Conservation (phyloP, 164 flowering plant genomes). For the Sedum album region DNA sequence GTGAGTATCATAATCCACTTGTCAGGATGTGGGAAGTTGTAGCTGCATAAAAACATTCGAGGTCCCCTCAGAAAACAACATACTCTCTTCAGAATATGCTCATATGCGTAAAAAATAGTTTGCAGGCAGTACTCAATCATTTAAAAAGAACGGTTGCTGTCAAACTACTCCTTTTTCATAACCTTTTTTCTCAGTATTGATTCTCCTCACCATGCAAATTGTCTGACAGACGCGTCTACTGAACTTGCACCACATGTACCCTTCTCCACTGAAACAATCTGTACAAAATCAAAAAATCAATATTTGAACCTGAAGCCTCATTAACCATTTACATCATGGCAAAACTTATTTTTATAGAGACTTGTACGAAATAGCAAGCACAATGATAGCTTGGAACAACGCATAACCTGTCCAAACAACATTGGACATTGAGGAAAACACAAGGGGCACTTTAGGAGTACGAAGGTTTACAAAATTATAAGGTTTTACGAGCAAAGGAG, state of each 20-base stretch:
- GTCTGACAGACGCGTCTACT: background rate
- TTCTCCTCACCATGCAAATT: background rate
- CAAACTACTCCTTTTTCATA: background rate
- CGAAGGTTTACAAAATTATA: background rate
- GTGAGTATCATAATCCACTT: conserved; percentile 24
- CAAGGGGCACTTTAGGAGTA: background rate
- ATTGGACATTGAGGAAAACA: background rate
- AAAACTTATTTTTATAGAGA: background rate
- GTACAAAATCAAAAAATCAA: no score
- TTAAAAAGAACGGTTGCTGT: conserved; percentile 17
- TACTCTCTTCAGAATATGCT: conserved; percentile 18
- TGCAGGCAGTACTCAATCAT: conserved; percentile 22
- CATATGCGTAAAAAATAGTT: conserved; percentile 17
- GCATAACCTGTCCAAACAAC: background rate
- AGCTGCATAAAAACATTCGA: conserved; percentile 15
- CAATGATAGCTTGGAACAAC: no score
- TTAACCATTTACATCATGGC: background rate
- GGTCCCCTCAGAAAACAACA: conserved; percentile 12
- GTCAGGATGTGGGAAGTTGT: conserved; percentile 15
- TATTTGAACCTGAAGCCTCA: background rate
- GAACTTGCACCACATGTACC: background rate
- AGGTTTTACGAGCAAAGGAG: background rate
- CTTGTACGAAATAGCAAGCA: no score
- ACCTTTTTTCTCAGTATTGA: background rate
- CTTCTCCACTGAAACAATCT: no score